Conservation (phyloP, 2,329 filamentous ascomycete genomes). For the Didymella arachidicola region DNA sequence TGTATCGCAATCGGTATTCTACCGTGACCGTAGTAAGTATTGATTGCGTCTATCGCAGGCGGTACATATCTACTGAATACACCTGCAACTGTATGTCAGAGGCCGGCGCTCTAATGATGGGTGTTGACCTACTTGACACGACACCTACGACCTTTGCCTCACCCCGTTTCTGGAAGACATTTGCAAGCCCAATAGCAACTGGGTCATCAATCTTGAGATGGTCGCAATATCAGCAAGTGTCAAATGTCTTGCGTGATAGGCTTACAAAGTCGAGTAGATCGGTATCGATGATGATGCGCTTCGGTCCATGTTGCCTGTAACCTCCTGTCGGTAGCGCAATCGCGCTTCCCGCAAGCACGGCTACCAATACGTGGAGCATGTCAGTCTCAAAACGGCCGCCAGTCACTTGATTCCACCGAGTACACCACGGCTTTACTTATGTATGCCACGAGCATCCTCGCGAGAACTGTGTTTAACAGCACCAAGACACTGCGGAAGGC, state of each 20-base stretch:
- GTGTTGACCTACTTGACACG: background rate
- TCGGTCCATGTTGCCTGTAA: background rate
- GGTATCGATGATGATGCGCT: conserved; percentile 10
- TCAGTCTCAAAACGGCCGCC: background rate
- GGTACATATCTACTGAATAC: conserved; percentile 10
- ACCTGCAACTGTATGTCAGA: background rate
- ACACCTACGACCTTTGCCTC: conserved; percentile 1
- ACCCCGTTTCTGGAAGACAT: background rate
- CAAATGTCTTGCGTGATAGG: background rate
- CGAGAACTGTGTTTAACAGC: background rate
- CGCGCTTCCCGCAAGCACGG: background rate
- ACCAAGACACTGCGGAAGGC: background rate
- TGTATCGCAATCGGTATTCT: conserved; percentile 9
- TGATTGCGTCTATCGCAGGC: conserved; percentile 11
- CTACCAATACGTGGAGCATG: background rate
- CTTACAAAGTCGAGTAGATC: conserved; percentile 12
- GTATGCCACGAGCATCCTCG: background rate
- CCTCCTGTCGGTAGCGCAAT: background rate
- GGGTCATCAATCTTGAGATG: conserved; percentile 4
- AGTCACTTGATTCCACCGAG: background rate
- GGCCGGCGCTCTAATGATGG: too few relatives aligned
- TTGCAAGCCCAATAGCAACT: conserved; percentile 8
- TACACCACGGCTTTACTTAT: background rate
- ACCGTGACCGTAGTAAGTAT: conserved; percentile 7
- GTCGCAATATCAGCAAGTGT: background rate